Percentiles rank a stretch among this genome's conserved stretches.
phyloP scores from a whole-genome alignment of 2,329 filamentous ascomycete species.

The Pestalotiopsis sp. region DNA sequence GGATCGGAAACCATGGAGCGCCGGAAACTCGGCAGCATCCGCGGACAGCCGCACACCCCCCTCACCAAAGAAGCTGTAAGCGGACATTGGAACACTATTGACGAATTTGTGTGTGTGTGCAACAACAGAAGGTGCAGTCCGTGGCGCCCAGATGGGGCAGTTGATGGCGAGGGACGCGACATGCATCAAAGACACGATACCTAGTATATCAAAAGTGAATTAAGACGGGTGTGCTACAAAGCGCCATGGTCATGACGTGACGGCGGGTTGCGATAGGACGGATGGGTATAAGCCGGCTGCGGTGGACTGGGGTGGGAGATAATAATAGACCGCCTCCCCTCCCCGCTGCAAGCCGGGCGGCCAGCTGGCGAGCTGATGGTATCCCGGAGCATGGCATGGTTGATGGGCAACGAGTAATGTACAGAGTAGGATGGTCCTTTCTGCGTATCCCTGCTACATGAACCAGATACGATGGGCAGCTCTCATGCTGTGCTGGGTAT shows the following conservation, averaged over 20 bases:
- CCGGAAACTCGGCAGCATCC: too few species aligned
- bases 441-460: too few species aligned
- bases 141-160: not conserved
- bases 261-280: not conserved
- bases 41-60: too few species aligned
- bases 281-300: not conserved
- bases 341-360: not conserved
- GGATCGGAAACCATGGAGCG: too few species aligned
- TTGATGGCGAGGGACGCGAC: not conserved
- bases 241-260: not conserved
- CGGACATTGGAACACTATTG: too few species aligned
- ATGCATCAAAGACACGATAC: not conserved
- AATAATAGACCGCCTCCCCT: not conserved
- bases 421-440: too few species aligned
- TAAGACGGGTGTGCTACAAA: not conserved
- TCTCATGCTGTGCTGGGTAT: not conserved
- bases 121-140: not conserved
- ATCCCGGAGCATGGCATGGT: not conserved
- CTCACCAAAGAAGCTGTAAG: too few species aligned
- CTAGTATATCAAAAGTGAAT: not conserved
- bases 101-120: too few species aligned
- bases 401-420: not conserved
- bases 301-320: not conserved
- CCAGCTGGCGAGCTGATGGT: not conserved
- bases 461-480: not conserved